A percentile compares a stretch with the other conserved stretches of the same genome.
Conservation (phyloP, 768 basidiomycete genomes). For the Termitomyces sp. region DNA sequence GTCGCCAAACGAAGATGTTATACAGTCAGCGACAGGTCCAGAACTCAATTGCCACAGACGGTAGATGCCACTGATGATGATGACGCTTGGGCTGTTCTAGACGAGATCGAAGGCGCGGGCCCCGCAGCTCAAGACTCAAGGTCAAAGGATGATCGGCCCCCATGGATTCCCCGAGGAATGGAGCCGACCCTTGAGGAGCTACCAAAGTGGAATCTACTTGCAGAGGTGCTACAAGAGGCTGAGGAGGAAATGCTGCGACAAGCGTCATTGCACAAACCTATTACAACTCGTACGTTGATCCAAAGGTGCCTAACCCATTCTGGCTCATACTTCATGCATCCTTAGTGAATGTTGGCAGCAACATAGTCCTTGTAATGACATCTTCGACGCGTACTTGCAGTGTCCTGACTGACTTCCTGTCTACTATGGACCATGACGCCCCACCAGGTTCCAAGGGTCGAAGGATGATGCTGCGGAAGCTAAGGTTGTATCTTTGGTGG, state of each 20-base stretch:
- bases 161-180: slow-evolving; percentile 73
- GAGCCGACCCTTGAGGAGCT: slow-evolving; percentile 89
- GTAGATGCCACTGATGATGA: slow-evolving; percentile 51
- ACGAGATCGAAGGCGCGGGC: slow-evolving; percentile 45
- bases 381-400: slow-evolving; percentile 71
- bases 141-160: slow-evolving; percentile 27
- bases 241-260: slow-evolving; percentile 77
- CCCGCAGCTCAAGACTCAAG: slow-evolving; percentile 7
- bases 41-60: slow-evolving; percentile 18
- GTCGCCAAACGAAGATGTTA: slow-evolving; percentile 82
- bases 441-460: slow-evolving; percentile 61
- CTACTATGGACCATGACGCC: slow-evolving; percentile 50
- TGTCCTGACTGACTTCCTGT: slow-evolving; percentile 76
- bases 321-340: not conserved
- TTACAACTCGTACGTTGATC: slow-evolving; percentile 16
- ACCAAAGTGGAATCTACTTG: slow-evolving; percentile 88
- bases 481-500: slow-evolving; percentile 76
- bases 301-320: not conserved
- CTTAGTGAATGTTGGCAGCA: slow-evolving; percentile 45
- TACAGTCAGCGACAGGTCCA: slow-evolving; percentile 29
- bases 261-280: slow-evolving; percentile 32
- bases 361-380: slow-evolving; percentile 85
- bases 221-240: slow-evolving; percentile 84
- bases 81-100: slow-evolving; percentile 70
- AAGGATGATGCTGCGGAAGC: slow-evolving; percentile 73